Base-by-base conservation (phyloP, 495 filamentous ascomycete species). In the Neohortaea acidophila region DNA sequence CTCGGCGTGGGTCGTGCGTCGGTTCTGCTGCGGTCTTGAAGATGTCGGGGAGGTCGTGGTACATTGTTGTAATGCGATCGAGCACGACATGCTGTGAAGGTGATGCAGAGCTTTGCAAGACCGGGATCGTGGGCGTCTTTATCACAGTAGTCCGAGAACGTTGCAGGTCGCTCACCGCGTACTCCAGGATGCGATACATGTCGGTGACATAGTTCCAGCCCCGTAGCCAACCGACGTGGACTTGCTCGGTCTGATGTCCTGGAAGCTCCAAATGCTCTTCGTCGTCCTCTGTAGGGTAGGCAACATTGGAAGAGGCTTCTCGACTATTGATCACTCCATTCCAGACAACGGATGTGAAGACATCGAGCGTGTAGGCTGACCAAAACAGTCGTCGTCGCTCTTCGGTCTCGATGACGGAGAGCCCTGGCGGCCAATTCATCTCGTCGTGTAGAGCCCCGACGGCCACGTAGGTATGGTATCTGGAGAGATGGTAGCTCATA, bases 191-290 rank as follows among this genome's bases (percentile, higher is more conserved):
- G 6, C 66, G 60, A 46, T 69, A 69, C 0, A 69, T 54, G 40
- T 70, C 64, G 0, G 63, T 68, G 14, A 57, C 61, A 38, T 68
- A 70, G 36, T 70, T 69, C 63, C 64, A 69, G 6, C 66, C 66
- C 20, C 55, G 57, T 13, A 70, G 47, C 66, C 66, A 70, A n/a
- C 51, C 52, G 17, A 29, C 25, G 6, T 36, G 32, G 15, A 41
- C 27, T 11, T 39, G 30, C 17, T 25, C 37, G 10, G 19, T 27
- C 8, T 30, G 33, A 23, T 56, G 56, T 15, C 60, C 62, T 0
- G 41, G 30, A 12, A 30, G 37, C 4, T 51, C 52, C 18, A 65
- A 57, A 21, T 52, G 50, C 30, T 66, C 60, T 28, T 66, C 65
- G 11, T 68, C 58, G 7, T 63, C 39, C 38, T 66, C 66, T 26